Conservation (phyloP, 495 filamentous ascomycete species). For the Penicillium goetzii region DNA sequence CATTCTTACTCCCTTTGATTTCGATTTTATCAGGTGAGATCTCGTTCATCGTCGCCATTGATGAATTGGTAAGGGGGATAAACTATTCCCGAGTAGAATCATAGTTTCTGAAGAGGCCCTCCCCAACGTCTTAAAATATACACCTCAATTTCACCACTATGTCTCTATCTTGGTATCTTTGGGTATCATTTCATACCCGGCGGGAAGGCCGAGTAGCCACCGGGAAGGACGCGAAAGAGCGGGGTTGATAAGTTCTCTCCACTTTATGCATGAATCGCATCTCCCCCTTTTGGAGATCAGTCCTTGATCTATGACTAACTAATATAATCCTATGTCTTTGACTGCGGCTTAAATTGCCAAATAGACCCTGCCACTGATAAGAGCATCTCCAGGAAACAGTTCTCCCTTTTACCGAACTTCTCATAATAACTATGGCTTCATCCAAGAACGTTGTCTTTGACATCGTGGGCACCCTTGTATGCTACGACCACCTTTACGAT, state of each 20-base stretch:
- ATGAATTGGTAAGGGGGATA: too few species aligned
- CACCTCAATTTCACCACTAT: background rate
- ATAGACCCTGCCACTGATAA: background rate
- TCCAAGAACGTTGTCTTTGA: constrained; percentile 48
- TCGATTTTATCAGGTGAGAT: constrained; percentile 6
- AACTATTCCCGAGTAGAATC: background rate
- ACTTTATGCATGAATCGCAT: constrained; percentile 4
- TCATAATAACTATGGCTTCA: constrained; percentile 19
- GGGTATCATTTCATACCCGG: constrained; percentile 1
- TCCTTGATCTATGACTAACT: background rate
- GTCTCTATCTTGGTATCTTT: background rate
- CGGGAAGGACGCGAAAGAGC: constrained; percentile 5
- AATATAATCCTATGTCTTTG: background rate
- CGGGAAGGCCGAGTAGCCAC: constrained; percentile 11
- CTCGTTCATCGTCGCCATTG: constrained; percentile 14
- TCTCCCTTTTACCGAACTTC: background rate
- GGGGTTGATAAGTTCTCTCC: constrained; percentile 17
- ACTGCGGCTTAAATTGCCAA: background rate
- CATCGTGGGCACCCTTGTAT: constrained; percentile 45
- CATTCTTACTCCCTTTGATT: constrained; percentile 10
- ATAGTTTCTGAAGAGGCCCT: background rate
- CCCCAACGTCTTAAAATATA: background rate
- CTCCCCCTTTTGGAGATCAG: background rate
- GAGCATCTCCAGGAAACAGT: background rate
- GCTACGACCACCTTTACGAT: constrained; percentile 37